Evolutionary conservation across 495 filamentous ascomycete species (phyloP), one percentile per base, ranked within the genome.

Genomic region (Talaromyces proteolyticus): DNA sequence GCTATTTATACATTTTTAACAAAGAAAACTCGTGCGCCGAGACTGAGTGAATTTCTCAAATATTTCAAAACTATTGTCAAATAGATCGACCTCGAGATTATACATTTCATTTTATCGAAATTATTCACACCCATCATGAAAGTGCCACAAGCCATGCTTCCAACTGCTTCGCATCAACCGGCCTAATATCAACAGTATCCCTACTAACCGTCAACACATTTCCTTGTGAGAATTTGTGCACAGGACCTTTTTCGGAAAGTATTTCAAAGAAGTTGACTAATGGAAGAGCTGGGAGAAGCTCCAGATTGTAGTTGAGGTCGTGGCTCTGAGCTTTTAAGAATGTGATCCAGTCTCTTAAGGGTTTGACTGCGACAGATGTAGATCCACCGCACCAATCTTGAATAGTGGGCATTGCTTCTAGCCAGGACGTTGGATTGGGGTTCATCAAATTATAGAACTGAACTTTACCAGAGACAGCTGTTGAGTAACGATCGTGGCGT

Each of bases 381-480:
- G 7, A 7, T 6, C 29, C 14, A 36, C 29, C 29, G 29, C 29
- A 36, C 29, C 29, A 36, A 14, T 14, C 14, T 36, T 36, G 29
- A 36, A 36, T 36, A 7, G 29, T 36, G 7, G 29, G 29, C 29
- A 14, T 14, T 14, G 14, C 6, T 14, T 36, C 29, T 36, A 14
- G 7, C 29, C 29, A 36, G 7, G 29, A 6, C 6, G 29, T 36
- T 6, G 29, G 14, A 6, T 7, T 14, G 7, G 29, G 29, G 14
- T 44, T 17, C 21, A 44, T 23, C 42, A 44, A 12, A 44, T 44
- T 44, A 23, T 44, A 24, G 19, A 44, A 44, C 11, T 14, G 42
- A n/a, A 44, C 7, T 5, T n/a, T n/a, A n/a, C n/a, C n/a, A n/a
- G n/a, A n/a, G n/a, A 0, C 22, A 6, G 23, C 21, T 23, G 23